phyloP scores from a whole-genome alignment of 2,329 filamentous ascomycete genomes.

The Epichloe typhina region DNA sequence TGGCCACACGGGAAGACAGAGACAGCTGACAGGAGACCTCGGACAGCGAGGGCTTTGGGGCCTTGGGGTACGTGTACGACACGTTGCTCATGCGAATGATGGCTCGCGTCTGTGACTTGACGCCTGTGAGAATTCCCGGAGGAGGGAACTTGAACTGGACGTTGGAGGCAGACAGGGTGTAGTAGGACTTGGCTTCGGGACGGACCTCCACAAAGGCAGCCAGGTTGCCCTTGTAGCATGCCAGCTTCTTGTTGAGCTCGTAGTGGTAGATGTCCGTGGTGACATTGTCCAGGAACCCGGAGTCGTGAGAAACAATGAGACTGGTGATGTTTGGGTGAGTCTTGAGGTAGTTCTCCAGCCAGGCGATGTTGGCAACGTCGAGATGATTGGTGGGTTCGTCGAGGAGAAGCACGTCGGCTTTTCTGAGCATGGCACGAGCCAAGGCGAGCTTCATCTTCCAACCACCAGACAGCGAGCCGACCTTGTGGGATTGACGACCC shows the following conservation, averaged over 20 bases:
- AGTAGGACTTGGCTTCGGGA: conserved; percentile 95
- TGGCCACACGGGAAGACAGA: conserved; percentile 84
- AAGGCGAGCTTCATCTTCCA: conserved; percentile 99
- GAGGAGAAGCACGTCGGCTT: conserved; percentile 87
- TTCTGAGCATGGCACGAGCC: conserved; percentile 91
- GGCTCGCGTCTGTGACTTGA: conserved; percentile 87
- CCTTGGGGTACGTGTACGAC: conserved; percentile 85
- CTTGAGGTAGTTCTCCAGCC: conserved; percentile 92
- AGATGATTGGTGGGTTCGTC: conserved; percentile 99
- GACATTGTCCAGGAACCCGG: conserved; percentile 88
- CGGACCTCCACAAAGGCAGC: conserved; percentile 74
- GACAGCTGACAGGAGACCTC: conserved; percentile 82
- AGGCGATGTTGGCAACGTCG: conserved; percentile 90
- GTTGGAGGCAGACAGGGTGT: conserved; percentile 77
- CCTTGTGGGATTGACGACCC: conserved; percentile 76
- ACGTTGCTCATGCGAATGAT: conserved; percentile 92
- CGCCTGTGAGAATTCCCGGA: conserved; percentile 83
- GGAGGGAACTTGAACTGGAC: conserved; percentile 97
- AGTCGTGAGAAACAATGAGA: conserved; percentile 97
- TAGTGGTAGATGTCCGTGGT: conserved; percentile 99
- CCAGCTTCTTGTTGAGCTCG: conserved; percentile 87
- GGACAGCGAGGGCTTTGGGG: conserved; percentile 71
- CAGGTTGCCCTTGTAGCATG: conserved; percentile 72
- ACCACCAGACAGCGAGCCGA: conserved; percentile 89
- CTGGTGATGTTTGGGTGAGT: conserved; percentile 93